Percentiles rank a stretch among this genome's conserved stretches.
These are phyloP conservation scores for Trichoderma parareesei DNA, from an alignment of 495 filamentous ascomycete species.

Conservation along the genomic window DNA sequence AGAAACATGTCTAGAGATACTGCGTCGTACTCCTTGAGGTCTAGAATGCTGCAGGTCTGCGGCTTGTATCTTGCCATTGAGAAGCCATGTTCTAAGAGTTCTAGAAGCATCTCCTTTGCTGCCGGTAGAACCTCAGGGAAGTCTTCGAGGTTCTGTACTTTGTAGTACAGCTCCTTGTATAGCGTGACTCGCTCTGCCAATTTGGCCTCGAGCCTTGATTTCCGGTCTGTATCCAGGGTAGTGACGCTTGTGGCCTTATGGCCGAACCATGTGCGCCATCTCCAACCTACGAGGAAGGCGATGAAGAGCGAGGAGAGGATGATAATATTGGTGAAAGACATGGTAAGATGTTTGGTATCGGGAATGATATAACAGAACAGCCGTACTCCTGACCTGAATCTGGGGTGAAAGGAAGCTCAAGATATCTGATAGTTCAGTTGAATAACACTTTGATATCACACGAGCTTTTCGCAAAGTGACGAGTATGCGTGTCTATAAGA, in stretches of 20 bases:
- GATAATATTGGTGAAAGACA: background rate
- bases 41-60: background rate
- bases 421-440: background rate
- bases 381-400: background rate
- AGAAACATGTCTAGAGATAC: background rate
- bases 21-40: background rate
- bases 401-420: background rate
- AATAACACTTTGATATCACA: background rate
- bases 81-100: background rate
- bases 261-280: background rate
- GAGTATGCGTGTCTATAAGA: background rate
- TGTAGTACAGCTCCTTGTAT: slow-evolving; percentile 1
- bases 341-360: background rate
- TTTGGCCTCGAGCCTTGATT: background rate
- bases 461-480: background rate
- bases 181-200: background rate
- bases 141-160: slow-evolving; percentile 1
- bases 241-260: background rate
- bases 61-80: background rate
- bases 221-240: background rate
- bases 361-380: background rate
- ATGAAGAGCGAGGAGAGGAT: background rate
- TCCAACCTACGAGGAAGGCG: background rate
- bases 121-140: background rate
- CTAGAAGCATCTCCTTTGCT: background rate